Conservation (phyloP, 2,329 filamentous ascomycete species). For the Xylaria sp. region DNA sequence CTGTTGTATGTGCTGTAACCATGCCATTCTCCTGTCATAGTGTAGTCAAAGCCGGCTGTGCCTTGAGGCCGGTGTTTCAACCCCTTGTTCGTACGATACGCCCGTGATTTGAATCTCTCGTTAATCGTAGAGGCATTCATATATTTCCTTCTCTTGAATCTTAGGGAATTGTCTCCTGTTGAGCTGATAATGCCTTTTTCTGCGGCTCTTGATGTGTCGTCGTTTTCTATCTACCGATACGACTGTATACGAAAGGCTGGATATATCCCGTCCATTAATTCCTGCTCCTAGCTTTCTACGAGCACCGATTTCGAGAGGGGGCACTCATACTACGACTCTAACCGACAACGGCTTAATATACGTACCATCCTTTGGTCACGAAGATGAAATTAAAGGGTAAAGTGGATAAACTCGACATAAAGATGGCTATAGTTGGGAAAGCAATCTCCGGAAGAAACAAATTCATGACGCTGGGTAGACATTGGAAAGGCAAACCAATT, state of each 20-base stretch:
- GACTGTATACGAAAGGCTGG: neutral
- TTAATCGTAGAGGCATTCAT: neutral
- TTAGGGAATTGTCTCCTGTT: neutral
- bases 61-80: constrained; percentile 1
- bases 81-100: neutral
- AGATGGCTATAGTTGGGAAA: neutral
- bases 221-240: neutral
- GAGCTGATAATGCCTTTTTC: neutral
- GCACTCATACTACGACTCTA: neutral
- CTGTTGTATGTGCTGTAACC: neutral
- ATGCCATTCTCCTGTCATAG: neutral
- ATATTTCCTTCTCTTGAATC: neutral
- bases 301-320: neutral
- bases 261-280: neutral
- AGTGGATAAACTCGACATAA: neutral
- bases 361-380: neutral
- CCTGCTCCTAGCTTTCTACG: neutral
- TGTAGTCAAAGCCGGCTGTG: constrained; percentile 1
- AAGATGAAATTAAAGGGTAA: neutral
- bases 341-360: neutral
- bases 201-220: neutral
- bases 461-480: neutral
- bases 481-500: neutral
- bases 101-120: neutral
- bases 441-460: neutral